phyloP scores from a whole-genome alignment of 1,139 yeast genomes.

The Fermentozyma sake region DNA sequence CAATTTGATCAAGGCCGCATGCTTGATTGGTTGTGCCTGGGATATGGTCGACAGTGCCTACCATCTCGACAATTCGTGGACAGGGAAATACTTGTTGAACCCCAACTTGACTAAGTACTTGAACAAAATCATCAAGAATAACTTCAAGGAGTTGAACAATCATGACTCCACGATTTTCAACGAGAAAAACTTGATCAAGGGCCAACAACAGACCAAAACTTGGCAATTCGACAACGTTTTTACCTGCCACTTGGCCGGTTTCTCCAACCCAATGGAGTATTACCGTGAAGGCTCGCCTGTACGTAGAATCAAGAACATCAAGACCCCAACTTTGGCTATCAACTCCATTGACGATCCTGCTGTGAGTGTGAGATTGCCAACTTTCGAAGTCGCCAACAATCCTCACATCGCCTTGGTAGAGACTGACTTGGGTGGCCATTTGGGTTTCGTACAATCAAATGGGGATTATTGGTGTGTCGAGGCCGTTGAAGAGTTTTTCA shows the following conservation, averaged over 20 bases:
- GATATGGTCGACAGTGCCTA: constrained; percentile 36
- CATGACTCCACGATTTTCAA: constrained; percentile 28
- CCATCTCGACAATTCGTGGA: constrained; percentile 46
- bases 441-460: constrained; percentile 52
- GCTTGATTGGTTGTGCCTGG: constrained; percentile 38
- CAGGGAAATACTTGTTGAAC: constrained; percentile 61
- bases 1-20: constrained; percentile 58
- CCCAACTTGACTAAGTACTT: constrained; percentile 67
- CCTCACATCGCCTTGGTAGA: constrained; percentile 35
- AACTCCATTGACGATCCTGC: constrained; percentile 85
- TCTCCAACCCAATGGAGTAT: constrained; percentile 62
- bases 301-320: constrained; percentile 48
- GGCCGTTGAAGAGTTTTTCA: constrained; percentile 59
- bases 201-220: constrained; percentile 32
- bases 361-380: constrained; percentile 46
- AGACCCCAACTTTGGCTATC: constrained; percentile 65
- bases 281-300: constrained; percentile 68
- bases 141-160: constrained; percentile 47
- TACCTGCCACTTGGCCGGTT: constrained; percentile 75
- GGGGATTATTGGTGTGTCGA: constrained; percentile 73
- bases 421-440: constrained; percentile 56
- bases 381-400: constrained; percentile 21
- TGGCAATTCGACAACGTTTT: constrained; percentile 63
- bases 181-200: constrained; percentile 28
- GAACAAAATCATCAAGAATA: constrained; percentile 56